Base-by-base conservation (phyloP, 352 stramenopile genomes). In the Phytophthora quininea region DNA sequence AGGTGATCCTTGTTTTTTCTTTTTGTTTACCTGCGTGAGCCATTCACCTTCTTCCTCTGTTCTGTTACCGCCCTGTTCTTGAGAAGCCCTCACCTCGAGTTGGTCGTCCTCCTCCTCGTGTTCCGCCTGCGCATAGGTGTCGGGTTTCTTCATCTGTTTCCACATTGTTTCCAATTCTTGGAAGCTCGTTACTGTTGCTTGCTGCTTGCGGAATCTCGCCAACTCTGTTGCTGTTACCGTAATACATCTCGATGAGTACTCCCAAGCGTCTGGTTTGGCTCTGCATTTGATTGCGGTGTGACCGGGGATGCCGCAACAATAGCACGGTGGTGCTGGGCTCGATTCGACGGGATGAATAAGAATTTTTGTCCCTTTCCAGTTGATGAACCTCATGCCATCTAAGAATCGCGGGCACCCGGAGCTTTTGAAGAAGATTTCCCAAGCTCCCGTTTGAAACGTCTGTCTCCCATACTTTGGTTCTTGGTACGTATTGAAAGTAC, bases 351-450 rank as follows among this genome's bases (percentile, higher is more conserved):
- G 54, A n/a, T 60, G 42, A 1, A 50, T 42, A 4, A 60, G n/a
- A 10, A 52, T 51, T 33, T 51, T 60, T 1, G 24, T 53, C 8
- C 54, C 54, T 24, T 52, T 5, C 38, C 54, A 45, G n/a, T 60
- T 60, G 19, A 60, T 51, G 9, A 60, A 52, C 7, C 42, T 1
- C 3, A 60, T 42, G 6, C 29, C 42, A 1, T 60, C 54, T 10
- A 51, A 24, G 30, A 60, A 53, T 29, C 3, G 24, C 8, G 54
- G 54, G 54, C 54, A 60, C 11, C 29, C 54, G 30, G 54, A 15
- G 1, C 38, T 51, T 35, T 15, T 14, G 6, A 60, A 60, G 30
- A 32, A 60, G 32, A 60, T 60, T 15, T 60, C 42, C 37, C 54
- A 50, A 9, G n/a, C 42, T 31, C 42, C 54, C 8, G 54, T 60